Evolutionary conservation across 2,329 filamentous ascomycete species (phyloP).

Genomic region (Gremmenia infestans): DNA sequence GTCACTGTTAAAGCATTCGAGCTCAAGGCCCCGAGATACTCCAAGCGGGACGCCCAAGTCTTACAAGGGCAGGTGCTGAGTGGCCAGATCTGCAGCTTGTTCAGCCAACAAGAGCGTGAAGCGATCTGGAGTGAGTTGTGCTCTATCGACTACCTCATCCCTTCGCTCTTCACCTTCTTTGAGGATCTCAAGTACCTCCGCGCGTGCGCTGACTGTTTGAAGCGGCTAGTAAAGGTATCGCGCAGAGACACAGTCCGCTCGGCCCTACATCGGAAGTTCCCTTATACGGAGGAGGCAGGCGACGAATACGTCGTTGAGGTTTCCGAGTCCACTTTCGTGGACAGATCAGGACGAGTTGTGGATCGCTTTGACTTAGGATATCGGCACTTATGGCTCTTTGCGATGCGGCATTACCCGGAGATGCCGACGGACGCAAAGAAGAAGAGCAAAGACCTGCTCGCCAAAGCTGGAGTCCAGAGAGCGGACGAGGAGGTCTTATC

Average conservation of each 20-base stretch:
- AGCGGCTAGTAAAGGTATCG: constrained; percentile 1
- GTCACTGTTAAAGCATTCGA: constrained; percentile 32
- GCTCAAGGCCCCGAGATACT: constrained; percentile 29
- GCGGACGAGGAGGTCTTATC: constrained; percentile 8
- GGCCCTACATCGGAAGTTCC: constrained; percentile 10
- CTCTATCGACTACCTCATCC: constrained; percentile 28
- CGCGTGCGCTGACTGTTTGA: constrained; percentile 2
- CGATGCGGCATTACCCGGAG: constrained; percentile 2
- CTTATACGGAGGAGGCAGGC: constrained; percentile 3
- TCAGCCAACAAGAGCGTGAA: constrained; percentile 27
- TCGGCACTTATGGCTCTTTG: constrained; percentile 1
- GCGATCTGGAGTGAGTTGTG: constrained; percentile 29
- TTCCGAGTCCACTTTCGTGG: constrained; percentile 17
- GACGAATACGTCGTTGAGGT: constrained; percentile 23
- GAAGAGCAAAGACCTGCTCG: constrained; percentile 19
- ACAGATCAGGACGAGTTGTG: neutral
- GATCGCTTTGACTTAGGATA: constrained; percentile 3
- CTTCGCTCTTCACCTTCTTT: constrained; percentile 33
- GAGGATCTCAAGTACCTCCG: constrained; percentile 9
- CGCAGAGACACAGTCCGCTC: constrained; percentile 6
- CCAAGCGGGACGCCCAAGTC: constrained; percentile 20
- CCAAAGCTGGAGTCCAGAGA: constrained; percentile 7
- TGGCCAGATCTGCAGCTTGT: constrained; percentile 32
- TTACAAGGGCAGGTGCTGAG: constrained; percentile 28
- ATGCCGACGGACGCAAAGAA: constrained; percentile 1